Evolutionary conservation across 768 basidiomycete genomes (phyloP), one percentile per base, ranked within the genome.

Genomic region (Boletus eberwhitei): DNA sequence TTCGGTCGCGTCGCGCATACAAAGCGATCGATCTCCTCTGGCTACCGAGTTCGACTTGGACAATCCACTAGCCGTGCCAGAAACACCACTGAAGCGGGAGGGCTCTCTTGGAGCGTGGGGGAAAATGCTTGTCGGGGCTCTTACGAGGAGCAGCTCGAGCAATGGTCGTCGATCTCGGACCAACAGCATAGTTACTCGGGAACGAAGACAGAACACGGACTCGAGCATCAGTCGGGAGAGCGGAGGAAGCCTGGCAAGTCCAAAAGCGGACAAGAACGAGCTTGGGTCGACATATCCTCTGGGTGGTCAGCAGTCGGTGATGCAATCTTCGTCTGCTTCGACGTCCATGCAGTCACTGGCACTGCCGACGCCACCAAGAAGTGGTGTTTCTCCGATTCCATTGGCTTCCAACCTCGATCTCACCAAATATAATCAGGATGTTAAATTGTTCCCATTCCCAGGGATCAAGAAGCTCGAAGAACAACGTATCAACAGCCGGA

Each of bases 401-500:
- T 80, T 84, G 17, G 80, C 84, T 12, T 85, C 88, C 26, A 78
- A 83, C 14, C 80, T 81, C 31, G 90, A 92, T 71, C 71, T 86
- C 67, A 76, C 78, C 29, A 90, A 79, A 71, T 95, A 88, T 71
- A 83, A 84, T 58, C 63, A 61, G 49, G 78, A 81, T 53, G 69
- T 81, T 32, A 98, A 98, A 68, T 76, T 97, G 35, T 89, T 88
- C 71, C 92, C 94, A 1, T 94, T 96, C 79, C 92, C 91, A 24
- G 92, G 91, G 36, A 86, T 93, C 70, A 80, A 85, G 64, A 81
- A 82, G 61, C 75, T 93, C 36, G 89, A 89, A 67, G 86, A 89
- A 65, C 82, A 88, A 63, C 79, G 85, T 48, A 69, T 67, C 49
- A 71, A 70, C 32, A 83, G 77, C 60, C 81, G 83, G 34, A 77